Evolutionary conservation across 139 green algal species (phyloP).

Genomic region (Coelastrella sp.): DNA sequence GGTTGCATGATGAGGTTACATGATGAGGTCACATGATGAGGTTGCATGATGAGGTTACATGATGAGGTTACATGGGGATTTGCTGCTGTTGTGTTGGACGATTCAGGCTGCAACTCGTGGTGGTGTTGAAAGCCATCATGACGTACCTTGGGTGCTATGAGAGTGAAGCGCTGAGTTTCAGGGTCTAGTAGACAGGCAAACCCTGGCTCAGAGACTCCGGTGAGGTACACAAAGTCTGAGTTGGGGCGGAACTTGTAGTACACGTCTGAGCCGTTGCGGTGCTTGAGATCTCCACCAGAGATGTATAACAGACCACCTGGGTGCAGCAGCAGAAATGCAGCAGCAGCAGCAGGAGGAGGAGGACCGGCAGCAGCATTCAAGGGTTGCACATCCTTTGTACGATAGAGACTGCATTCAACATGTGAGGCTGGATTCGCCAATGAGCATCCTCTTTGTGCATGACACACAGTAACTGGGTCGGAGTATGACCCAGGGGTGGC

Average conservation of each 20-base stretch:
- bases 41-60: too few relatives aligned
- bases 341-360: neutral
- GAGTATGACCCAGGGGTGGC: too few relatives aligned
- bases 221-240: constrained; percentile 41
- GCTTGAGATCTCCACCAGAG: constrained; percentile 27
- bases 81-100: too few relatives aligned
- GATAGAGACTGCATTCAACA: too few relatives aligned
- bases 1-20: too few relatives aligned
- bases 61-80: too few relatives aligned
- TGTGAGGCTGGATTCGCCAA: too few relatives aligned
- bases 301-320: constrained; percentile 39
- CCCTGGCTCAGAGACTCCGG: constrained; percentile 33
- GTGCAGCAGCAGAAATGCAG: constrained; percentile 4
- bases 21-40: too few relatives aligned
- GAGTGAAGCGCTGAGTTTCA: constrained; percentile 41
- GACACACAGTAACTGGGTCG: neutral
- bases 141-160: constrained; percentile 15
- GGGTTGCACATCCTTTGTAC: too few relatives aligned
- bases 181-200: constrained; percentile 37
- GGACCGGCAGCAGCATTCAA: too few relatives aligned
- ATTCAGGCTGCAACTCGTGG: too few relatives aligned
- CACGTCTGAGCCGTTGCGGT: constrained; percentile 41
- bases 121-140: neutral
- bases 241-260: constrained; percentile 45
- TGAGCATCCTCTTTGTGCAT: too few relatives aligned